Base-by-base conservation (phyloP, 352 stramenopile genomes). In the Globisporangium paroecandrum region DNA sequence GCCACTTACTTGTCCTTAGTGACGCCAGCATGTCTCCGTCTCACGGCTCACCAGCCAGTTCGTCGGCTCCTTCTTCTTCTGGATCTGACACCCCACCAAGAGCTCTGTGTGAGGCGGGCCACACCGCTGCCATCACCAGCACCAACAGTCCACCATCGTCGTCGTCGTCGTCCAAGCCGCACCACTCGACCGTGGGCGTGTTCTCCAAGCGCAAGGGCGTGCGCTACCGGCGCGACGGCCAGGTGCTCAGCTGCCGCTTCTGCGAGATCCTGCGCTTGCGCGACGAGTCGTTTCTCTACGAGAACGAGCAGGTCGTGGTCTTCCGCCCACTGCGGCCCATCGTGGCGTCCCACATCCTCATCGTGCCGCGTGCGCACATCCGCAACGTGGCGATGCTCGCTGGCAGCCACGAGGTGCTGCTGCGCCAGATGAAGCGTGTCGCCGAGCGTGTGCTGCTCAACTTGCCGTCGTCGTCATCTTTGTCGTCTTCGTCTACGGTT, bases 341-440 rank as follows among this genome's bases (percentile, higher is more conserved):
- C 59, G 79, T 82, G 29, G 69, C 78, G 22, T 90, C 79, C 9
- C 87, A 94, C 65, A 82, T 94, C 43, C 80, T 95, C 36, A 89
- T 95, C 49, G 87, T 93, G 58, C 87, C 87, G 27, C 85, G 85
- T 22, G 78, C 77, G 22, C 87, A 95, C 74, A 87, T 93, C 63
- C 82, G 82, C 20, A 95, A 95, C 69, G 83, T 93, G 24, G 90
- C 91, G 71, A 71, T 81, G 34, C 70, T 95, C 55, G 79, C 78
- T 0, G 49, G 60, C 2, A 68, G 57, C 57, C 82, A 95, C 71
- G 65, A 83, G 18, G 72, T 59, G 13, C 76, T 93, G 57, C 74
- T 93, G 56, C 70, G 65, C 54, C 77, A 77, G 53, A 95, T 95
- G 87, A 78, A 85, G 18, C 66, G 56, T 32, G 82, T 93, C 57